Conservation (phyloP, 805 yeast genomes). For the Myxozyma kluyveri region DNA sequence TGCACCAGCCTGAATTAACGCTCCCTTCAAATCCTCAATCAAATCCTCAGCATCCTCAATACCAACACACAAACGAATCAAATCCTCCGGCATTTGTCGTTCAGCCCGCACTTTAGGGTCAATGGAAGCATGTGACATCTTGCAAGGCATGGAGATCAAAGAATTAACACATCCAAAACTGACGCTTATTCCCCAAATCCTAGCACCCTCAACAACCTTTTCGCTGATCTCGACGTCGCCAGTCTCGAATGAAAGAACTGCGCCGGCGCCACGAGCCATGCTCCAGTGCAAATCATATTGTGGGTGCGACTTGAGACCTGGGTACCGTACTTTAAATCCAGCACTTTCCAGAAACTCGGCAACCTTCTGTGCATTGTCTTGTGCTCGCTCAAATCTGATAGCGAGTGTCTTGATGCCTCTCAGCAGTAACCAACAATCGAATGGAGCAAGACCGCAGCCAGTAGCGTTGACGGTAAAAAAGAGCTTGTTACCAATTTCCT, state of each 20-base stretch:
- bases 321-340: conserved; percentile 79
- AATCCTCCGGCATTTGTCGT: conserved; percentile 88
- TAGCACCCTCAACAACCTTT: conserved; percentile 69
- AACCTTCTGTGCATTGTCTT: conserved; percentile 68
- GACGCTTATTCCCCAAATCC: conserved; percentile 83
- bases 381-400: conserved; percentile 83
- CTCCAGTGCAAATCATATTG: conserved; percentile 75
- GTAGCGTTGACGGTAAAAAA: conserved; percentile 81
- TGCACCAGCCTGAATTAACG: conserved; percentile 66
- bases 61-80: conserved; percentile 86
- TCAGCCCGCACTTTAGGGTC: conserved; percentile 82
- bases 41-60: conserved; percentile 81
- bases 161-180: conserved; percentile 94
- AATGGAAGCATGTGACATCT: conserved; percentile 96
- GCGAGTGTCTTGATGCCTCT: conserved; percentile 88
- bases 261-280: conserved; percentile 82
- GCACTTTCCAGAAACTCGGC: conserved; percentile 67
- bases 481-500: conserved; percentile 63
- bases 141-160: conserved; percentile 87
- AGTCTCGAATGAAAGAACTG: conserved; percentile 84
- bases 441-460: conserved; percentile 89
- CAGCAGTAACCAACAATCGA: conserved; percentile 84
- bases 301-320: conserved; percentile 80
- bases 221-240: conserved; percentile 67
- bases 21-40: conserved; percentile 72